Evolutionary conservation across 139 green algal genomes (phyloP).

Genomic region (Auxenochlorella pyrenoidosa): DNA sequence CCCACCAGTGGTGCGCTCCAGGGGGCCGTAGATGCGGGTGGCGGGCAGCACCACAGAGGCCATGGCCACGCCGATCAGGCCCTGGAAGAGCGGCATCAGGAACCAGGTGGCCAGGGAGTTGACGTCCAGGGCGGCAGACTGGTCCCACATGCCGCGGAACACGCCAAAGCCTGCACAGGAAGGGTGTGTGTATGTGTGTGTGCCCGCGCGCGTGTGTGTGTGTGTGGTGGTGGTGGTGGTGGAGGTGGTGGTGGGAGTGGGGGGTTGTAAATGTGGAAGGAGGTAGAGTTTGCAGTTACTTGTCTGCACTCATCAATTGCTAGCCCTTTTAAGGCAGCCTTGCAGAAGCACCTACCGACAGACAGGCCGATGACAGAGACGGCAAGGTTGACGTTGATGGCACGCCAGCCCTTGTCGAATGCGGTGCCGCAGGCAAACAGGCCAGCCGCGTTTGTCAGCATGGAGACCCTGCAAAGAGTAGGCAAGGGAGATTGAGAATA

Average conservation of each 20-base stretch:
- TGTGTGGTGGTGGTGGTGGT: no score
- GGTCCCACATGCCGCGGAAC: neutral
- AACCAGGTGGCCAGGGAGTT: neutral
- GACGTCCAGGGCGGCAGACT: neutral
- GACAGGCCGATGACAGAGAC: neutral
- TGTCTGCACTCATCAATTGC: no score
- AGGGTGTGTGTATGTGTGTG: no score
- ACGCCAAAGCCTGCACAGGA: constrained; percentile 2
- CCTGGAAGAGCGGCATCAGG: neutral
- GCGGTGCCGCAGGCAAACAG: neutral
- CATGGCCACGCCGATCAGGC: neutral
- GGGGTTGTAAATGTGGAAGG: no score
- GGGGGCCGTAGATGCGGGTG: constrained; percentile 8
- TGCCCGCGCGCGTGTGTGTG: no score
- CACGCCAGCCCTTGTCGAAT: constrained; percentile 10
- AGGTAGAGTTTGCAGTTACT: no score
- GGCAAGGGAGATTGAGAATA: no score
- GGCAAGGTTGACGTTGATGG: neutral
- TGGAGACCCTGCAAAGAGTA: neutral
- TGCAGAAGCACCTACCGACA: neutral
- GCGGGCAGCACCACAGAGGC: neutral
- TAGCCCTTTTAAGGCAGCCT: no score
- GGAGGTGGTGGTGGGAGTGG: no score
- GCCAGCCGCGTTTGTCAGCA: constrained; percentile 13
- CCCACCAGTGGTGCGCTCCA: constrained; percentile 22